A percentile compares a stretch with the other conserved stretches of the same genome.
These are phyloP conservation scores for Candida boidinii DNA, from an alignment of 805 yeast genomes.

Conservation along the genomic window DNA sequence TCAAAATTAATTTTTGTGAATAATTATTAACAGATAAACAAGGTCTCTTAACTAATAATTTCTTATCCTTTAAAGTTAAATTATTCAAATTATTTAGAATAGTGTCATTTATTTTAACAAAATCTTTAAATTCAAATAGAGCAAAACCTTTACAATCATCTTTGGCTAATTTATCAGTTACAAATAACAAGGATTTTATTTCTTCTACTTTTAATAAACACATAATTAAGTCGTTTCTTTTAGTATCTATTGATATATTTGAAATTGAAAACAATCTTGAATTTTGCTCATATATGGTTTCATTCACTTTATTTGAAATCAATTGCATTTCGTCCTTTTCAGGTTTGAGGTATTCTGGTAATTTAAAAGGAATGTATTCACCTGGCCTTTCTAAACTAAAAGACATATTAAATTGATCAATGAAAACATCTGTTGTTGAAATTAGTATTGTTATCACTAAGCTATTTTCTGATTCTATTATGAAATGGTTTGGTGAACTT, in stretches of 20 bases:
- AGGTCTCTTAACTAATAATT: conserved; percentile 27
- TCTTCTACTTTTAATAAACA: conserved; percentile 31
- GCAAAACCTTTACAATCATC: conserved; percentile 52
- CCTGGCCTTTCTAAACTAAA: conserved; percentile 33
- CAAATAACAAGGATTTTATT: conserved; percentile 31
- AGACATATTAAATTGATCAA: conserved; percentile 25
- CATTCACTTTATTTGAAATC: too few relatives aligned
- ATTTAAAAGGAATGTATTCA: conserved; percentile 27
- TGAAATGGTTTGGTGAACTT: too few relatives aligned
- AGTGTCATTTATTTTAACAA: too few relatives aligned
- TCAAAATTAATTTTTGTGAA: conserved; percentile 7
- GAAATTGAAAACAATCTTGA: conserved; percentile 20
- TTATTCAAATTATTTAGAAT: conserved; percentile 13
- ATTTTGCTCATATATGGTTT: conserved; percentile 29
- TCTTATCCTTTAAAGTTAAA: conserved; percentile 22
- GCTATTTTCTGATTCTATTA: too few relatives aligned
- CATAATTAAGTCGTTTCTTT: conserved; percentile 35
- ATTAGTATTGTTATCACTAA: too few relatives aligned
- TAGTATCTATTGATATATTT: conserved; percentile 33
- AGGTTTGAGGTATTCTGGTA: conserved; percentile 46
- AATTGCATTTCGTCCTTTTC: too few relatives aligned
- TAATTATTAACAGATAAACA: conserved; percentile 25
- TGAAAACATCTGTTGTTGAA: too few relatives aligned
- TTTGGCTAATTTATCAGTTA: conserved; percentile 39
- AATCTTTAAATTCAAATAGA: conserved; percentile 39